Conservation (phyloP, 1,284 basidiomycete genomes). For the Trichosporon faecale region DNA sequence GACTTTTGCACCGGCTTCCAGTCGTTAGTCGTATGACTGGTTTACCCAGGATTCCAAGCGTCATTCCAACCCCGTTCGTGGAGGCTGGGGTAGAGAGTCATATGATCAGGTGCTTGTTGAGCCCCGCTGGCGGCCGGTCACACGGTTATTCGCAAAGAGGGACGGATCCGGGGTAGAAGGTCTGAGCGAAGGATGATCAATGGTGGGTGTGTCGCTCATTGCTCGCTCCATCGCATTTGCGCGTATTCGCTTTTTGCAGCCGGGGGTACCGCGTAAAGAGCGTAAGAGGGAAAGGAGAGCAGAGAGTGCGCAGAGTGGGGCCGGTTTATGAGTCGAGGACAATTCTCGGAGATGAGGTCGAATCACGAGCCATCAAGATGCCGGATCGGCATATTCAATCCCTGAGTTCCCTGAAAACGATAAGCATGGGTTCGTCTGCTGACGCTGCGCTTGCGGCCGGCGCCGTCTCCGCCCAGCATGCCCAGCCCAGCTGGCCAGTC, state of each 20-base stretch:
- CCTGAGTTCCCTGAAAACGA: neutral
- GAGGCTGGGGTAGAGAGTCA: neutral
- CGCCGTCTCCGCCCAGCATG: neutral
- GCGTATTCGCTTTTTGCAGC: neutral
- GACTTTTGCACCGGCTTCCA: neutral
- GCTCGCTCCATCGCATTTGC: neutral
- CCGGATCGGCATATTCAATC: constrained; percentile 4
- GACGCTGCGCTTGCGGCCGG: neutral
- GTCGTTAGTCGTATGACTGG: neutral
- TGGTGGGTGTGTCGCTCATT: neutral
- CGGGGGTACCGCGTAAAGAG: neutral
- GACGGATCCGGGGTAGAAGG: neutral
- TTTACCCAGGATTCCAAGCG: neutral
- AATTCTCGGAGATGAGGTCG: neutral
- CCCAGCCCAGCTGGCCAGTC: constrained; percentile 6
- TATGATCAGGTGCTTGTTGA: neutral
- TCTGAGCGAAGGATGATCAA: neutral
- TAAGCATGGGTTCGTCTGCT: constrained; percentile 1
- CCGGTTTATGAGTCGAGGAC: neutral
- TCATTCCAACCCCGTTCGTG: neutral
- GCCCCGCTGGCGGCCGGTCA: neutral
- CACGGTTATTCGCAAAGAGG: neutral
- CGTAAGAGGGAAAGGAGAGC: neutral
- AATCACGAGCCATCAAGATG: constrained; percentile 9
- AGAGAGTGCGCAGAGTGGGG: neutral